Conservation (phyloP, 2,329 filamentous ascomycete genomes). For the Elsinoe fawcettii region DNA sequence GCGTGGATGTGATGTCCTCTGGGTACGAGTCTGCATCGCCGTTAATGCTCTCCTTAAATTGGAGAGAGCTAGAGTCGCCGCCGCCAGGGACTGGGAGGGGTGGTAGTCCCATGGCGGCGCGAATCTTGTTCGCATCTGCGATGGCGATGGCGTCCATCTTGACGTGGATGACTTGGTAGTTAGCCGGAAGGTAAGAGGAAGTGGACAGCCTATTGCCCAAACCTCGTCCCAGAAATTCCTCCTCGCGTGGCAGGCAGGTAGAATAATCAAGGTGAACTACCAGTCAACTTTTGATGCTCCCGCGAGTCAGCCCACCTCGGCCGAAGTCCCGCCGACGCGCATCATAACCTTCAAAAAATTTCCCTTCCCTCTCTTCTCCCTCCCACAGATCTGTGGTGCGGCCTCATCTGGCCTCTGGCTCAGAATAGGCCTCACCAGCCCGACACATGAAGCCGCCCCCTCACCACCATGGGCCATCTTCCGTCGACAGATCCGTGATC, state of each 20-base stretch:
- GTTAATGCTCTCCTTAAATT: conserved; percentile 47
- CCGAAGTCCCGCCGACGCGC: conserved; percentile 4
- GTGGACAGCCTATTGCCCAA: no score
- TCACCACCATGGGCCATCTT: conserved; percentile 71
- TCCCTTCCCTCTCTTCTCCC: conserved; percentile 27
- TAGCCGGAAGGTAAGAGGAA: no score
- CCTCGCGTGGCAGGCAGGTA: no score
- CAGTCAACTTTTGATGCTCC: neutral
- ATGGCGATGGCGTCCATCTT: conserved; percentile 54
- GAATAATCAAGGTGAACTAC: no score
- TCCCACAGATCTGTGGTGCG: conserved; percentile 74
- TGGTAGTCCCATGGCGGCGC: conserved; percentile 80
- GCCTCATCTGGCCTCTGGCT: conserved; percentile 53
- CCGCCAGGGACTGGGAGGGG: conserved; percentile 73
- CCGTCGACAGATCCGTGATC: conserved; percentile 93
- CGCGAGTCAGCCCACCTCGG: neutral
- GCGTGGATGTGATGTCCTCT: conserved; percentile 69
- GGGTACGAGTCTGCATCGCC: conserved; percentile 47
- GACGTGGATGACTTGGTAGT: no score
- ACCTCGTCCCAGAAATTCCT: no score
- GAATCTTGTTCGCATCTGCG: conserved; percentile 89
- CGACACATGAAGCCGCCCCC: conserved; percentile 70
- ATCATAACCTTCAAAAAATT: conserved; percentile 10
- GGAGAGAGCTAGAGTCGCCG: conserved; percentile 43
- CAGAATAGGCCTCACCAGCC: conserved; percentile 80